Percentiles rank a stretch among this genome's conserved stretches.
These are phyloP conservation scores for Blastosporella zonata DNA, from an alignment of 1,284 basidiomycete genomes.

Conservation along the genomic window DNA sequence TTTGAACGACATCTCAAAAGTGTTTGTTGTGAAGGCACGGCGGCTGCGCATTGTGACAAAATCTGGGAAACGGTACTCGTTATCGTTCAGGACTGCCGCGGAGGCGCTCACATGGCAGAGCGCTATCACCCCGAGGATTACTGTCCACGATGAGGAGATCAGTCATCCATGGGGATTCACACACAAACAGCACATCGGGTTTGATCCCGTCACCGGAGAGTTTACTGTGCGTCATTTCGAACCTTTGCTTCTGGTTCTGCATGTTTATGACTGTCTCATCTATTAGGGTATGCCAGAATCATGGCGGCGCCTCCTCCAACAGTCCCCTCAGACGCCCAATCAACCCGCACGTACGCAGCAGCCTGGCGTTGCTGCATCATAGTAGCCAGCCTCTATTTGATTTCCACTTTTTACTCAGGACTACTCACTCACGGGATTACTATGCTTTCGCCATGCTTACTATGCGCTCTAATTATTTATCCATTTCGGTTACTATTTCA, in stretches of 20 bases:
- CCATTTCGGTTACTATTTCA: not conserved
- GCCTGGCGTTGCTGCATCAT: slow-evolving; percentile 5
- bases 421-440: not conserved
- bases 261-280: not conserved
- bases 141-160: slow-evolving; percentile 20
- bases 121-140: slow-evolving; percentile 25
- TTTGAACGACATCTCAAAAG: slow-evolving; percentile 30
- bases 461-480: slow-evolving; percentile 7
- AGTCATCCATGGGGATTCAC: slow-evolving; percentile 30
- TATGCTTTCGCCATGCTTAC: slow-evolving; percentile 7
- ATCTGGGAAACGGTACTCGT: slow-evolving; percentile 28
- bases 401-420: not conserved
- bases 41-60: slow-evolving; percentile 29
- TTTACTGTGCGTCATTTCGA: slow-evolving; percentile 26
- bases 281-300: slow-evolving; percentile 24
- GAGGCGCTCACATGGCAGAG: slow-evolving; percentile 30
- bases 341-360: not conserved
- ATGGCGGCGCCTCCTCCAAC: slow-evolving; percentile 18
- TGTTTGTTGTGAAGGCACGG: slow-evolving; percentile 32
- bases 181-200: slow-evolving; percentile 31
- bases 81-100: slow-evolving; percentile 29
- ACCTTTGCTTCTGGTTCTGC: not conserved
- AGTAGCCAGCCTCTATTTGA: not conserved
- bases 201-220: slow-evolving; percentile 26
- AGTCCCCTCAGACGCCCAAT: not conserved